phyloP scores from a whole-genome alignment of 148 eudicot species.

The Cornus suecica region DNA sequence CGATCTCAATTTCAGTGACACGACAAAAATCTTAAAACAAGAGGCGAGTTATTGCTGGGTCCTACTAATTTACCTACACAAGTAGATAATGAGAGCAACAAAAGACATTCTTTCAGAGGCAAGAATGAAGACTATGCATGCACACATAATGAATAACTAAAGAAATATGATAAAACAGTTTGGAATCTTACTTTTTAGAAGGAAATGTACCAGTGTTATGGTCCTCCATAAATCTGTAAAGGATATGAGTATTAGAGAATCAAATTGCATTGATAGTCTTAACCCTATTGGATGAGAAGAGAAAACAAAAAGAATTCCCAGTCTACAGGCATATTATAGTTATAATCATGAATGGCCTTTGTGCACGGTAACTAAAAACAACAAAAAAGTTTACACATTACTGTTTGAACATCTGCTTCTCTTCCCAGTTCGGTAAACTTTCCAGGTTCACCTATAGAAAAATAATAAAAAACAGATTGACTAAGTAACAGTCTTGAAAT shows the following conservation, averaged over 20 bases:
- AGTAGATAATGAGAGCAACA: neutral
- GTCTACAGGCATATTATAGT: neutral
- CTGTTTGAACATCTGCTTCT: conserved; percentile 97
- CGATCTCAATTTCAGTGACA: neutral
- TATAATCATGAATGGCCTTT: neutral
- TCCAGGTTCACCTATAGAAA: conserved; percentile 78
- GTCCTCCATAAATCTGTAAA: conserved; percentile 92
- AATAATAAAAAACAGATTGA: neutral
- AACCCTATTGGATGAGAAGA: neutral
- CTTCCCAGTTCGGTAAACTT: conserved; percentile 89
- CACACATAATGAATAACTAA: neutral
- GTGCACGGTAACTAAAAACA: conserved; percentile 2
- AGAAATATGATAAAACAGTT: neutral
- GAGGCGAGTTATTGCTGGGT: neutral
- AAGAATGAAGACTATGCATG: neutral
- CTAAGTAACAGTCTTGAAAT: neutral
- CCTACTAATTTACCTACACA: neutral
- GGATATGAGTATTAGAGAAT: neutral
- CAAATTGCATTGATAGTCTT: neutral
- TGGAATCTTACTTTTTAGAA: conserved; percentile 78
- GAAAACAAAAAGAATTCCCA: neutral
- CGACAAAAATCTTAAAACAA: neutral
- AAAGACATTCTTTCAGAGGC: neutral
- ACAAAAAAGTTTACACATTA: conserved; percentile 25
- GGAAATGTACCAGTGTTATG: conserved; percentile 93